Percentiles rank a stretch among this genome's conserved stretches.
Conservation (phyloP, 768 basidiomycete genomes). For the Lactarius pseudohatsudake region DNA sequence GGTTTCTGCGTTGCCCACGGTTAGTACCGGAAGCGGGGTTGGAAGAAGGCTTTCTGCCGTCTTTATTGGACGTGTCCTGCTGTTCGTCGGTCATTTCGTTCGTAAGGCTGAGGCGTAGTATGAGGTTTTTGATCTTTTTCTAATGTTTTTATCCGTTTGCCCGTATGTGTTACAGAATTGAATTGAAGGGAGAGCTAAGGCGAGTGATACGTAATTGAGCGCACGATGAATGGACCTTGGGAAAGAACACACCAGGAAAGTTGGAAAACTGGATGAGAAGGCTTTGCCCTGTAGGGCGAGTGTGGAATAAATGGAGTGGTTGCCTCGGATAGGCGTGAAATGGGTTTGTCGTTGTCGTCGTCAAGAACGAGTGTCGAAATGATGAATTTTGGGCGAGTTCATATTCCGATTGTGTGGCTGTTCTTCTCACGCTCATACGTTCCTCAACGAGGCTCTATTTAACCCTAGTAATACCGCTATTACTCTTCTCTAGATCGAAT, state of each 20-base stretch:
- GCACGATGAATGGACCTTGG: slow-evolving; percentile 1
- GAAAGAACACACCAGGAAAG: slow-evolving; percentile 43
- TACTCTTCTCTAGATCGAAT: slow-evolving; percentile 23
- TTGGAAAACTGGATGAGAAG: slow-evolving; percentile 48
- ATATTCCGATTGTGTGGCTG: slow-evolving; percentile 25
- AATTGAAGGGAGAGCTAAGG: slow-evolving; percentile 19
- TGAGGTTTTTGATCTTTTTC: slow-evolving; percentile 43
- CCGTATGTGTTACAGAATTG: slow-evolving; percentile 26
- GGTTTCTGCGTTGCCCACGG: slow-evolving; percentile 59
- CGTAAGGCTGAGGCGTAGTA: slow-evolving; percentile 51
- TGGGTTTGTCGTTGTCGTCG: slow-evolving; percentile 41
- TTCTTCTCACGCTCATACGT: slow-evolving; percentile 27
- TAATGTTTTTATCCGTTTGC: slow-evolving; percentile 37
- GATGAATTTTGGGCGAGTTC: slow-evolving; percentile 11
- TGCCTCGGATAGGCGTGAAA: slow-evolving; percentile 56
- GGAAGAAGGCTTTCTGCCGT: slow-evolving; percentile 65
- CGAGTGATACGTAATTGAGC: slow-evolving; percentile 5
- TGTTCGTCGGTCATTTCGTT: slow-evolving; percentile 84
- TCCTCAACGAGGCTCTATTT: background rate
- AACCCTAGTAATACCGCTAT: background rate
- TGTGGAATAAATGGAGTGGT: slow-evolving; percentile 62
- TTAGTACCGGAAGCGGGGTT: slow-evolving; percentile 40
- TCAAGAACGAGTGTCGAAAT: slow-evolving; percentile 24
- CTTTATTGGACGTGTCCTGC: slow-evolving; percentile 55
- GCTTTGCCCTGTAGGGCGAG: slow-evolving; percentile 92